Evolutionary conservation across 768 basidiomycete species (phyloP).

Genomic region (Tulasnella sp.): DNA sequence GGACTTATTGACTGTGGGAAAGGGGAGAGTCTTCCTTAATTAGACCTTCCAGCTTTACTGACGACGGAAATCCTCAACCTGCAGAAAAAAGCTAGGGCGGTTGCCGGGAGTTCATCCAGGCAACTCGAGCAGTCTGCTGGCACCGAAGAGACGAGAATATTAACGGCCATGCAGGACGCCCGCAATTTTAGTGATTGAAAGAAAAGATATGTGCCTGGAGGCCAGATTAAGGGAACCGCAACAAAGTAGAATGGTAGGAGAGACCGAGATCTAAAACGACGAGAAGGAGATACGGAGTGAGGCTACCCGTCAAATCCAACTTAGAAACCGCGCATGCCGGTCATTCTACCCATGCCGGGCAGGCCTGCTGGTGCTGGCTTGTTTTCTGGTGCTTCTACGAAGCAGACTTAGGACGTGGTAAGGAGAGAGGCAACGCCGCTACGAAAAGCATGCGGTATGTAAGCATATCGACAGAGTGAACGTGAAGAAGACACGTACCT

Average conservation of each 20-base stretch:
- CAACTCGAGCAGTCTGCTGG: too few species aligned
- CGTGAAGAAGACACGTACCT: constrained; percentile 15
- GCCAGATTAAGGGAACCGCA: neutral
- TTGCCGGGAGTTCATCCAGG: too few species aligned
- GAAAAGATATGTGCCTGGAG: neutral
- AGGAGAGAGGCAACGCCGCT: constrained; percentile 82
- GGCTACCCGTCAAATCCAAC: neutral
- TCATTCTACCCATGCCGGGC: constrained; percentile 52
- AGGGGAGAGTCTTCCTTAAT: too few species aligned
- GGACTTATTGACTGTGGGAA: too few species aligned
- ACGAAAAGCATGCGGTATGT: neutral
- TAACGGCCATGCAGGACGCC: too few species aligned
- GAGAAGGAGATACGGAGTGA: neutral
- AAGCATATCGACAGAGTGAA: neutral
- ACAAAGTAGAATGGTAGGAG: neutral
- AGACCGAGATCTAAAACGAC: neutral
- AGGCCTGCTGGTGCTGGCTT: constrained; percentile 43
- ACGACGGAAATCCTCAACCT: too few species aligned
- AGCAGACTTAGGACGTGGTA: constrained; percentile 84
- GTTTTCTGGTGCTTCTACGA: constrained; percentile 80
- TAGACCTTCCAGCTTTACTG: too few species aligned
- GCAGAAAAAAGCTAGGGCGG: too few species aligned
- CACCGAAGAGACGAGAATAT: too few species aligned
- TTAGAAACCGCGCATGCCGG: constrained; percentile 32
- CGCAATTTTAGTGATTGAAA: neutral